A percentile compares a stretch with the other conserved stretches of the same genome.
Evolutionary conservation across 2,329 filamentous ascomycete genomes (phyloP).

Genomic region (Aureobasidium sp.): DNA sequence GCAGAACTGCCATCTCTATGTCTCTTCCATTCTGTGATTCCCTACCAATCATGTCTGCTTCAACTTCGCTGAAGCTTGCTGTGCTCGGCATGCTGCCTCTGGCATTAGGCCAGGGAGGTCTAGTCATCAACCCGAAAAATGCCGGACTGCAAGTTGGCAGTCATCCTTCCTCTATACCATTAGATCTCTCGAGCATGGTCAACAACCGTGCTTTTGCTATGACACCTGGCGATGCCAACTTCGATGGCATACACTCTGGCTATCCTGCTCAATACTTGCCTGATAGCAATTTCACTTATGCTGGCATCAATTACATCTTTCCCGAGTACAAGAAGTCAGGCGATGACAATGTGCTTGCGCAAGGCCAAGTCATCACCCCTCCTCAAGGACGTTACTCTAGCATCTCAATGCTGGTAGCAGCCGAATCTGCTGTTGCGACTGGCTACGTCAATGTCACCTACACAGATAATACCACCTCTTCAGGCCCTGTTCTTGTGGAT

Average conservation of each 20-base stretch:
- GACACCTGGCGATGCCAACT: conserved; percentile 31
- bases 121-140: conserved; percentile 27
- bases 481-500: conserved; percentile 30
- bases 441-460: conserved; percentile 34
- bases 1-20: not conserved
- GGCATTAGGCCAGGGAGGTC: conserved; percentile 21
- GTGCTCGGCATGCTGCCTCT: conserved; percentile 18
- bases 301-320: conserved; percentile 33
- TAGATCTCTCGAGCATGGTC: conserved; percentile 25
- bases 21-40: no score
- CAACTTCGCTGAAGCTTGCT: not conserved
- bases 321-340: conserved; percentile 31
- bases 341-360: conserved; percentile 34
- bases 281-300: conserved; percentile 30
- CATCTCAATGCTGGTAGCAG: conserved; percentile 36
- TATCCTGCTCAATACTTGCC: conserved; percentile 35
- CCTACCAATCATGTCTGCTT: not conserved
- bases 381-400: conserved; percentile 32
- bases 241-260: conserved; percentile 31
- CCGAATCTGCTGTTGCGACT: conserved; percentile 33
- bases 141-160: conserved; percentile 19
- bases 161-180: conserved; percentile 19
- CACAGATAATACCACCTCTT: conserved; percentile 30
- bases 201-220: conserved; percentile 34
- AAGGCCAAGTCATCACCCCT: conserved; percentile 31